These are phyloP conservation scores for Eutrema salsugineum DNA, from an alignment of 441 rosid species.

Conservation along the genomic window DNA sequence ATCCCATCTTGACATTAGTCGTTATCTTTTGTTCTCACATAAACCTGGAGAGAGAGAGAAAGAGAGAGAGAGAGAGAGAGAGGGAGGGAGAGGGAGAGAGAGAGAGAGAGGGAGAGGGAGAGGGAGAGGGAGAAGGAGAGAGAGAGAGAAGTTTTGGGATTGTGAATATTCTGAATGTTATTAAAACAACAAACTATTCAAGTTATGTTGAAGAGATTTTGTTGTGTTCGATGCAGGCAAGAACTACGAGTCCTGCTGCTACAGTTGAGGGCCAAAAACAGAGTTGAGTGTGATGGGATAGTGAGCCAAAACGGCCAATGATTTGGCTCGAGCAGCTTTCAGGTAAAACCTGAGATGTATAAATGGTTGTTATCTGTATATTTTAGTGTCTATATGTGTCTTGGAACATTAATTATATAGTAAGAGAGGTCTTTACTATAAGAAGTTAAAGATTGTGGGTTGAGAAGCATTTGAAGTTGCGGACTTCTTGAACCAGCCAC, in stretches of 20 bases:
- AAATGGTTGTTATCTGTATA: not conserved
- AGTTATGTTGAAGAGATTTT: constrained; percentile 18
- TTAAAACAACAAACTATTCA: not conserved
- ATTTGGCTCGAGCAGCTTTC: constrained; percentile 70
- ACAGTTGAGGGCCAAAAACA: constrained; percentile 85
- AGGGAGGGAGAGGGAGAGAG: no score
- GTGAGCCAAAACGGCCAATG: constrained; percentile 60
- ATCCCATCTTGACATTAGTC: no score
- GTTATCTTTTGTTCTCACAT: no score
- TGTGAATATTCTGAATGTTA: not conserved
- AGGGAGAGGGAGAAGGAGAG: no score
- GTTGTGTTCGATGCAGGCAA: constrained; percentile 53
- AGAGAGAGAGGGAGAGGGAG: no score
- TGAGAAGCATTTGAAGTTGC: constrained; percentile 71
- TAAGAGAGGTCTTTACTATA: constrained; percentile 45
- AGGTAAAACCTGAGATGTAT: constrained; percentile 66
- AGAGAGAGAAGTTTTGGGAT: constrained; percentile 9
- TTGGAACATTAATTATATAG: not conserved
- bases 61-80: no score
- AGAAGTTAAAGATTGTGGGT: constrained; percentile 80
- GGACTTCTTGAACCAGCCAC: constrained; percentile 93
- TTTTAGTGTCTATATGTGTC: not conserved
- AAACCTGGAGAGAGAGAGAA: no score
- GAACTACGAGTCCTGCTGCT: constrained; percentile 77
- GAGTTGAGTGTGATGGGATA: constrained; percentile 69